Evolutionary conservation across 2,329 filamentous ascomycete species (phyloP).

Genomic region (Ophiostoma ulmi): DNA sequence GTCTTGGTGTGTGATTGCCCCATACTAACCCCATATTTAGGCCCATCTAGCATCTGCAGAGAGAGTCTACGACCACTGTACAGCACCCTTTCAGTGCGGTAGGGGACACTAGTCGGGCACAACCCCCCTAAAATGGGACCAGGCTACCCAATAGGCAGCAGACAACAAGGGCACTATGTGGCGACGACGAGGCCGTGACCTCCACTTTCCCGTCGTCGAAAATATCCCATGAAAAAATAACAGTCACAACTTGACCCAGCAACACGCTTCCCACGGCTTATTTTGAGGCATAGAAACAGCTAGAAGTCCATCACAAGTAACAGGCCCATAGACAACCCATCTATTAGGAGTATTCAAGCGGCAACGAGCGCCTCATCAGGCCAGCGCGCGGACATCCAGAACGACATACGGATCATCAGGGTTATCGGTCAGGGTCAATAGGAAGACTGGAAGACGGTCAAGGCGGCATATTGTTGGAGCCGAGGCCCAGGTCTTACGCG

Average conservation of each 20-base stretch:
- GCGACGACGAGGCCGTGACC: conserved; percentile 14
- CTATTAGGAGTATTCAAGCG: background rate
- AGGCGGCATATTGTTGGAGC: background rate
- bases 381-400: background rate
- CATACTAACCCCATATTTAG: conserved; percentile 3
- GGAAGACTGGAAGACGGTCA: conserved; percentile 1
- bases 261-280: background rate
- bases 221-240: background rate
- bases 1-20: conserved; percentile 7
- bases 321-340: background rate
- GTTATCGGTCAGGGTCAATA: background rate
- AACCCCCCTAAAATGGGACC: conserved; percentile 16
- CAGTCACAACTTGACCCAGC: conserved; percentile 2
- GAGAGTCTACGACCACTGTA: background rate
- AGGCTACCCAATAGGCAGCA: conserved; percentile 20
- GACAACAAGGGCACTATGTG: conserved; percentile 17
- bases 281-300: background rate
- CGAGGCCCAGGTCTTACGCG: background rate
- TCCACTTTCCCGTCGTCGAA: conserved; percentile 18
- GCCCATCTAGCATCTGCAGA: background rate
- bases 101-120: background rate
- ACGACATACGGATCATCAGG: background rate
- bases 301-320: background rate
- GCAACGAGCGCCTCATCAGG: background rate
- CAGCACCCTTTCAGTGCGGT: background rate